Base-by-base conservation (phyloP, 225 moss, liverwort and hornwort genomes). In the Polytrichum commune region DNA sequence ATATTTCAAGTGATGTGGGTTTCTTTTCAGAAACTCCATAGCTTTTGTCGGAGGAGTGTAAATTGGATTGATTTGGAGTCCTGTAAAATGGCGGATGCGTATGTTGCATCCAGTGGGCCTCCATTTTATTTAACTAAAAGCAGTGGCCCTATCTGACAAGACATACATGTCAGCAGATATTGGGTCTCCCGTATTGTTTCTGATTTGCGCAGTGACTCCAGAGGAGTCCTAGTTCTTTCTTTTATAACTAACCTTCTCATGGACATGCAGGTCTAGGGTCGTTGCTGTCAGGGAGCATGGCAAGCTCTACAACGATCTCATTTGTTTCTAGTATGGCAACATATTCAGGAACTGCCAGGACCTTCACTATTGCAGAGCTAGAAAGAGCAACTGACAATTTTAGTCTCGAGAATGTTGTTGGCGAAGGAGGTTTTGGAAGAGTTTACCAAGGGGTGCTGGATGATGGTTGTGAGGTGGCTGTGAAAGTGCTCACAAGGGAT, bases 361-460 rank as follows among this genome's bases (percentile, higher is more conserved):
- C 74, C 53, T 85, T 85, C 63, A 38, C 84, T 5, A 55, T 77
- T 9, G 27, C 70, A 29, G 84, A 85, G 73, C 68, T 85, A 29
- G 69, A 76, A 56, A 69, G 75, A 54, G 84, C 84, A 1, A 85
- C 84, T 38, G 63, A 78, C 26, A 85, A 76, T 32, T 81, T 85
- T 70, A 81, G 72, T 18, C 65, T 72, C 16, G 72, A 75, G 66
- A 85, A 85, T 65, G 62, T 85, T 23, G 77, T 86, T 27, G 86
- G 86, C n/a, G 80, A 83, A 73, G 86, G 86, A 56, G 86, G 83
- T 8, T 86, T 86, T 61, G 86, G 86, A 26, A 77, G 77, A 33
- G 86, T 86, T 22, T 86, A 83, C 64, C 77, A 80, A 66, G 86
- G 86, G 27, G 29, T 67, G 28, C 27, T 86, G 38, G 80, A 80